Evolutionary conservation across 176 grass and related monocot genomes (phyloP).

Genomic region (Tillandsia fasciculata): DNA sequence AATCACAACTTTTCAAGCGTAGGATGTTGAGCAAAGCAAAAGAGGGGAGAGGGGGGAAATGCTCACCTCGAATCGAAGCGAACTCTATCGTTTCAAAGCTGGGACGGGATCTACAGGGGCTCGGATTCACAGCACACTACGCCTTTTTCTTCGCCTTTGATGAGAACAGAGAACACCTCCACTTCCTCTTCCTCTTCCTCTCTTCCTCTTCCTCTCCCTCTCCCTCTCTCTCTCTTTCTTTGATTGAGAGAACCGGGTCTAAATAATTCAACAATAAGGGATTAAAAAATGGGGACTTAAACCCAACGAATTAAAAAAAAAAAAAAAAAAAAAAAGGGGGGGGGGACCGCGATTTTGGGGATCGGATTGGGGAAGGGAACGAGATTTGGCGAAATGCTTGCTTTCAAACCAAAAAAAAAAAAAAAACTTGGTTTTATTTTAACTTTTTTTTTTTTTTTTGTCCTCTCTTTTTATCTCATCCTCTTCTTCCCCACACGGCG

Average conservation of each 20-base stretch:
- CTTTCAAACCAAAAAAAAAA: no score
- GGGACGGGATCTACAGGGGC: neutral
- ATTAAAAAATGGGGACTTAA: constrained; percentile 1
- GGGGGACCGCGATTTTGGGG: constrained; percentile 26
- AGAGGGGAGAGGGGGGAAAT: neutral
- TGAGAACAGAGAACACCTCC: no score
- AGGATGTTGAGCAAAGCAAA: neutral
- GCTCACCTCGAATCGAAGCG: constrained; percentile 3
- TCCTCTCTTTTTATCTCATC: neutral
- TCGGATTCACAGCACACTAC: neutral
- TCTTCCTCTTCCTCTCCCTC: neutral
- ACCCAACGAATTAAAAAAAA: constrained; percentile 18
- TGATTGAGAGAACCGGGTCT: neutral
- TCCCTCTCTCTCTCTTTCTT: neutral
- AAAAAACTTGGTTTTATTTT: neutral
- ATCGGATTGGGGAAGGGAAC: constrained; percentile 15
- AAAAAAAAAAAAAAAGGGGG: neutral
- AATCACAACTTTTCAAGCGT: neutral
- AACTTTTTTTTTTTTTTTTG: neutral
- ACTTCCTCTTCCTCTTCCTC: neutral
- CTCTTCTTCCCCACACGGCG: neutral
- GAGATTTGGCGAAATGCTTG: constrained; percentile 1
- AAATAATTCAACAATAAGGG: constrained; percentile 37
- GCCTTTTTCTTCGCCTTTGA: no score
- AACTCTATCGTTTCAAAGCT: neutral